phyloP scores from a whole-genome alignment of 2,329 filamentous ascomycete species.

The Monosporascus ibericus region DNA sequence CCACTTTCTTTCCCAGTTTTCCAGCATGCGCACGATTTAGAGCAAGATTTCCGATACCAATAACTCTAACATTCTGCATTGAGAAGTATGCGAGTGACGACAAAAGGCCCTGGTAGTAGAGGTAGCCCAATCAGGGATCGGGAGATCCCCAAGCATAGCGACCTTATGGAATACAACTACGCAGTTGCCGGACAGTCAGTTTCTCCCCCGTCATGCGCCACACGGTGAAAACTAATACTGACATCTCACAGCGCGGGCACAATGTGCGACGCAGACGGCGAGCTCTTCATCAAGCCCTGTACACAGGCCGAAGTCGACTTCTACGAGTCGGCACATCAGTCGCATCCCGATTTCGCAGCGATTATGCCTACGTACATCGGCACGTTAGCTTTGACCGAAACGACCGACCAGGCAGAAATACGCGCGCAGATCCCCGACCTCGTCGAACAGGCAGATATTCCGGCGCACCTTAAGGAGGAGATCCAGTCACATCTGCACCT shows the following conservation, averaged over 20 bases:
- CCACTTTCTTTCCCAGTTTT: no score
- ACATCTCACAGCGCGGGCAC: conserved; percentile 68
- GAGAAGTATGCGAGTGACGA: neutral
- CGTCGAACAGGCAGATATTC: conserved; percentile 28
- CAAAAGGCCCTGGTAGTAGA: conserved; percentile 17
- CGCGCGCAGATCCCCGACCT: conserved; percentile 43
- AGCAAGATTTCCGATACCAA: no score
- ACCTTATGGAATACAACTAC: conserved; percentile 64
- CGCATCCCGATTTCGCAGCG: conserved; percentile 67
- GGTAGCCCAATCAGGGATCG: conserved; percentile 17
- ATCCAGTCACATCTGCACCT: conserved; percentile 31
- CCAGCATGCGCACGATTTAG: no score
- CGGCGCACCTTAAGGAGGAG: conserved; percentile 35
- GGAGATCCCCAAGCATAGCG: conserved; percentile 49
- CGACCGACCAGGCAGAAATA: conserved; percentile 39
- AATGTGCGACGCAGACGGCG: conserved; percentile 74
- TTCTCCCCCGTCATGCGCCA: conserved; percentile 1
- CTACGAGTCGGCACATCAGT: conserved; percentile 65
- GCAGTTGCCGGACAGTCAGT: conserved; percentile 83
- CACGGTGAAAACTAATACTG: conserved; percentile 9
- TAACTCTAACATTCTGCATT: no score
- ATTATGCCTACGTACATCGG: conserved; percentile 86
- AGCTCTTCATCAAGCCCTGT: conserved; percentile 91
- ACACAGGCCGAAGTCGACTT: conserved; percentile 80
- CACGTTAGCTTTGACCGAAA: conserved; percentile 62